Conservation (phyloP, 495 filamentous ascomycete species). For the Penicillium paradoxum region DNA sequence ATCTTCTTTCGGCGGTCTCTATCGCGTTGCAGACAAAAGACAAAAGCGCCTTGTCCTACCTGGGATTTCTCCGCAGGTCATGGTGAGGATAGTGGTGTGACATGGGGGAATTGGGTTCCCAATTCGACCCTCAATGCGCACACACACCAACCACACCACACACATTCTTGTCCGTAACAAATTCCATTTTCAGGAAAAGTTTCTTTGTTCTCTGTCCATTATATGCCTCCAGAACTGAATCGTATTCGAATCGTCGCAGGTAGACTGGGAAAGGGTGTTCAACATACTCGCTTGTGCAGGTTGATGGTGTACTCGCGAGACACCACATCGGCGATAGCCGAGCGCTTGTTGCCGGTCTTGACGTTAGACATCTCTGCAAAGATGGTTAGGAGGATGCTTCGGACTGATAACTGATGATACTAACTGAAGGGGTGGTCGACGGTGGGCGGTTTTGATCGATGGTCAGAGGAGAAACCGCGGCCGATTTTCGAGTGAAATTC, state of each 20-base stretch:
- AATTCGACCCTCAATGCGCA: slow-evolving; percentile 5
- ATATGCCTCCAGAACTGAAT: slow-evolving; percentile 23
- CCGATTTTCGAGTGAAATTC: slow-evolving; percentile 36
- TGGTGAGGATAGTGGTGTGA: slow-evolving; percentile 2
- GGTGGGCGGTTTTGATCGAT: slow-evolving; percentile 45
- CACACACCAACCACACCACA: slow-evolving; percentile 11
- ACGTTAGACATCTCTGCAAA: slow-evolving; percentile 65
- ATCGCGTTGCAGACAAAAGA: slow-evolving; percentile 1
- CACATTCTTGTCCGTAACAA: slow-evolving; percentile 18
- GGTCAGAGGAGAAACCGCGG: slow-evolving; percentile 26
- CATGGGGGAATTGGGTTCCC: not conserved
- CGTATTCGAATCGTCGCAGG: slow-evolving; percentile 22
- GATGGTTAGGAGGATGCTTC: slow-evolving; percentile 13
- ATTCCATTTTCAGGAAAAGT: slow-evolving; percentile 22
- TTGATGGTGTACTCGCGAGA: slow-evolving; percentile 99
- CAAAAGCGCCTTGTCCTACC: not conserved
- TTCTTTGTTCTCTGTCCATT: slow-evolving; percentile 29
- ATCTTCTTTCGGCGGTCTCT: slow-evolving; percentile 6
- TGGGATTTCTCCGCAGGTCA: slow-evolving; percentile 9
- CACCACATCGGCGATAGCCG: slow-evolving; percentile 96
- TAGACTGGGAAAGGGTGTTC: slow-evolving; percentile 24
- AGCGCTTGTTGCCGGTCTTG: slow-evolving; percentile 70
- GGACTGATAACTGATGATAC: slow-evolving; percentile 12
- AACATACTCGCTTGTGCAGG: slow-evolving; percentile 97
- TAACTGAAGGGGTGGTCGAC: slow-evolving; percentile 43